Conservation (phyloP, 1,284 basidiomycete species). For the Gomphus bonarii region DNA sequence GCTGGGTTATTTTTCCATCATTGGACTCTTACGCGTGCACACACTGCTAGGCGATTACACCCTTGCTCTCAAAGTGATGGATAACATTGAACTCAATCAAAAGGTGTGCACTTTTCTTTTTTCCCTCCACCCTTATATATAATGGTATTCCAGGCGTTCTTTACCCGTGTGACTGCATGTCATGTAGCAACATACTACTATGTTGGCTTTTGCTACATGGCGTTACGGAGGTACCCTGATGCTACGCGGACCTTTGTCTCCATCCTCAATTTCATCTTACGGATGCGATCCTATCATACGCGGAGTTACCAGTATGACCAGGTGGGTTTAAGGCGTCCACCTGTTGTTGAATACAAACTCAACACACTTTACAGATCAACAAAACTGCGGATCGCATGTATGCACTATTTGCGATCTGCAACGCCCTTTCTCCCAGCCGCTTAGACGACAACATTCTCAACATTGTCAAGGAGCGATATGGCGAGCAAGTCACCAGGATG, state of each 20-base stretch:
- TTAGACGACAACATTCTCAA: constrained; percentile 93
- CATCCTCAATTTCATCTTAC: constrained; percentile 87
- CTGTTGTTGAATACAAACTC: not conserved
- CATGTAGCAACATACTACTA: constrained; percentile 95
- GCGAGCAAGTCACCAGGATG: constrained; percentile 86
- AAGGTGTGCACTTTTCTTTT: constrained; percentile 35
- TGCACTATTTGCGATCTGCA: constrained; percentile 88
- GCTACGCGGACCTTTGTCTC: constrained; percentile 90
- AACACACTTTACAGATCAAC: constrained; percentile 56
- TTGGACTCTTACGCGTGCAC: constrained; percentile 92
- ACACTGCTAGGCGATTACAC: constrained; percentile 95
- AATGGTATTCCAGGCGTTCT: constrained; percentile 45
- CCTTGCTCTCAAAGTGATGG: constrained; percentile 91
- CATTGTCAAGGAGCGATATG: constrained; percentile 87
- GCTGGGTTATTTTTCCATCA: constrained; percentile 96
- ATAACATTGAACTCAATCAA: constrained; percentile 84
- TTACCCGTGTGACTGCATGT: constrained; percentile 87
- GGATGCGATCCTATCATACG: constrained; percentile 93
- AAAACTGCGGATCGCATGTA: constrained; percentile 98
- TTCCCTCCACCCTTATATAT: not conserved
- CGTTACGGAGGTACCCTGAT: constrained; percentile 89
- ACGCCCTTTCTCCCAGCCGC: constrained; percentile 81
- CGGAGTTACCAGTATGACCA: constrained; percentile 95
- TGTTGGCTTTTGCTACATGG: constrained; percentile 94
- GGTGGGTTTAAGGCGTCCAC: constrained; percentile 30